Percentiles rank a stretch among this genome's conserved stretches.
phyloP scores from a whole-genome alignment of 805 yeast species.

The Wickerhamiella spandovensis region DNA sequence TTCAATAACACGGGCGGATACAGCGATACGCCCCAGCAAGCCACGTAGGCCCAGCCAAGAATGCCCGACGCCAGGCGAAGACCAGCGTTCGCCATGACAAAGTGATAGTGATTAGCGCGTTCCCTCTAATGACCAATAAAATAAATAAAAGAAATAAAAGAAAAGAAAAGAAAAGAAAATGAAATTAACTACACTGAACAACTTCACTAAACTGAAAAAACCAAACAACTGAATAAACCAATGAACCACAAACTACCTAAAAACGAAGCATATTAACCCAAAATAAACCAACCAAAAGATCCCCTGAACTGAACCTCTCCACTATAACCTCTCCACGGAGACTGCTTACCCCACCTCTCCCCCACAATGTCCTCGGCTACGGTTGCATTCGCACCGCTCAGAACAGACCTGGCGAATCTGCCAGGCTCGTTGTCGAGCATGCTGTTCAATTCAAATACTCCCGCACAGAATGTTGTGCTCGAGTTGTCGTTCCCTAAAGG shows the following conservation, averaged over 20 bases:
- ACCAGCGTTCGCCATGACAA: neutral
- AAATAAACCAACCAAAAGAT: neutral
- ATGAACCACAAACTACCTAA: too few relatives aligned
- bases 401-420: slow-evolving; percentile 42
- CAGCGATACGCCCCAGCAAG: slow-evolving; percentile 26
- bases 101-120: neutral
- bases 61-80: slow-evolving; percentile 4
- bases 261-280: too few relatives aligned
- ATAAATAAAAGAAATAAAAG: too few relatives aligned
- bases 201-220: too few relatives aligned
- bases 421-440: slow-evolving; percentile 36
- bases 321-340: neutral
- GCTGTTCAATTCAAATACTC: slow-evolving; percentile 38
- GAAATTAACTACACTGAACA: too few relatives aligned
- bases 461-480: slow-evolving; percentile 44
- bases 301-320: too few relatives aligned
- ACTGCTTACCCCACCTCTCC: neutral
- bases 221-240: too few relatives aligned
- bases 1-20: slow-evolving; percentile 27
- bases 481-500: slow-evolving; percentile 30
- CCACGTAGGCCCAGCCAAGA: slow-evolving; percentile 21
- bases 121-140: too few relatives aligned
- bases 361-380: slow-evolving; percentile 20
- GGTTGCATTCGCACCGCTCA: slow-evolving; percentile 25
- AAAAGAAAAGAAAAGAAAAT: too few relatives aligned